phyloP scores from a whole-genome alignment of 2,329 filamentous ascomycete genomes.

The Aspergillus neotritici region DNA sequence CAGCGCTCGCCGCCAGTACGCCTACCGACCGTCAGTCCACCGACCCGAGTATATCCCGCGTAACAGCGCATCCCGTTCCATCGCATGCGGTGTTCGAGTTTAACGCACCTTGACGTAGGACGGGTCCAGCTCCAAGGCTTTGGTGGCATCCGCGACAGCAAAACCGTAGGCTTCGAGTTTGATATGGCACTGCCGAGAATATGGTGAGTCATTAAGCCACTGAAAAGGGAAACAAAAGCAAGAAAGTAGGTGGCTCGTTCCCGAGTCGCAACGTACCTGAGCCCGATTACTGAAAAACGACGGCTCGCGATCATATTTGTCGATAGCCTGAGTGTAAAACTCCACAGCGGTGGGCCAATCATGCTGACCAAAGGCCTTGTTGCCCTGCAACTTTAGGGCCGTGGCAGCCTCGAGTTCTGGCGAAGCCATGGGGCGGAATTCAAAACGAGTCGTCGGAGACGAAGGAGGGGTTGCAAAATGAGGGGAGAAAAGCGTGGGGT shows the following conservation, averaged over 20 bases:
- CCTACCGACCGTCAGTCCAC: constrained; percentile 47
- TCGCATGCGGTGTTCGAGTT: background rate
- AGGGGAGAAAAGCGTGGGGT: constrained; percentile 5
- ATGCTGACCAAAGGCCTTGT: constrained; percentile 82
- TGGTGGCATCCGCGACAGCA: constrained; percentile 83
- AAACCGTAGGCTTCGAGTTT: constrained; percentile 94
- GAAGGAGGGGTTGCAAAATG: constrained; percentile 18
- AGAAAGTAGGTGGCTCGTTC: no score
- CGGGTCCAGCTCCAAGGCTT: constrained; percentile 83
- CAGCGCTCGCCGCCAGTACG: constrained; percentile 88
- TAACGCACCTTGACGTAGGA: constrained; percentile 74
- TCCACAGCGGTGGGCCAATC: constrained; percentile 80
- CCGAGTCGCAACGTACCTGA: constrained; percentile 58
- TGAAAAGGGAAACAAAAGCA: no score
- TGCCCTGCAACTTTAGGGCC: constrained; percentile 87
- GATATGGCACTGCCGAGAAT: constrained; percentile 51
- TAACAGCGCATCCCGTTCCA: background rate
- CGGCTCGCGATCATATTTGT: constrained; percentile 72
- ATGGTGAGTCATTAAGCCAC: no score
- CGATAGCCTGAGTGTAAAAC: constrained; percentile 82
- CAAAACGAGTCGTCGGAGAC: constrained; percentile 1
- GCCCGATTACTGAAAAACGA: constrained; percentile 93
- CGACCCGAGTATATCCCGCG: no score
- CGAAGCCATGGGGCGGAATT: constrained; percentile 32
- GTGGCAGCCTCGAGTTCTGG: constrained; percentile 61